Evolutionary conservation across 345 rosid genomes (phyloP), one percentile per base, ranked within the genome.

Genomic region (Eucalyptus cloeziana): DNA sequence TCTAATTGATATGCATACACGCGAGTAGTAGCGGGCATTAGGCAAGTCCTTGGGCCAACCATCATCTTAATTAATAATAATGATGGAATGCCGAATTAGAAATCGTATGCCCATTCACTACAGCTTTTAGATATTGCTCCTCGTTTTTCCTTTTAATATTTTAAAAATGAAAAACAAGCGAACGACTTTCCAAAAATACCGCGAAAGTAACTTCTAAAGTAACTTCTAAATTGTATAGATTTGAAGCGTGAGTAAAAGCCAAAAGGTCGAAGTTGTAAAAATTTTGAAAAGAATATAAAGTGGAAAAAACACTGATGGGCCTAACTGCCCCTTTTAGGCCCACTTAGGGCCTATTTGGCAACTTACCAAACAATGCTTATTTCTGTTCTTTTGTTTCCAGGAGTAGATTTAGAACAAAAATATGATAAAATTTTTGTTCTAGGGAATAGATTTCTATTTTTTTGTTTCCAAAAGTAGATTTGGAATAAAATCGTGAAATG

Each of bases 301-400:
- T 15, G 22, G 17, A 15, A 8, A 67, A 7, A 13, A 64, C 76
- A 67, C 6, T 1, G 5, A n/a, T 64, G 19, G 17, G 21, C 76
- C 76, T n/a, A n/a, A 64, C 4, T n/a, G 76, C 37, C 76, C 76
- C n/a, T 4, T 60, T 27, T 12, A 27, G 31, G 69, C 31, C 8
- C 2, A 27, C 31, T 60, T 12, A 60, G 0, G 7, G 17, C 52
- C 0, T 50, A 0, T 50, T 50, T 50, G 3, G 0, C 21, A 50
- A 6, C 1, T 50, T 50, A 0, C 7, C 19, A 50, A 50, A 50
- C 7, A 15, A 0, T 6, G 7, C 3, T 50, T 15, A 3, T 50
- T 50, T 8, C 0, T 21, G 1, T 50, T 50, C 1, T 50, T 50
- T 50, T 50, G 7, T 15, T 50, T 0, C 1, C 0, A 0, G 0